These are phyloP conservation scores for Ramaria sp. DNA, from an alignment of 768 basidiomycete species.

Conservation along the genomic window DNA sequence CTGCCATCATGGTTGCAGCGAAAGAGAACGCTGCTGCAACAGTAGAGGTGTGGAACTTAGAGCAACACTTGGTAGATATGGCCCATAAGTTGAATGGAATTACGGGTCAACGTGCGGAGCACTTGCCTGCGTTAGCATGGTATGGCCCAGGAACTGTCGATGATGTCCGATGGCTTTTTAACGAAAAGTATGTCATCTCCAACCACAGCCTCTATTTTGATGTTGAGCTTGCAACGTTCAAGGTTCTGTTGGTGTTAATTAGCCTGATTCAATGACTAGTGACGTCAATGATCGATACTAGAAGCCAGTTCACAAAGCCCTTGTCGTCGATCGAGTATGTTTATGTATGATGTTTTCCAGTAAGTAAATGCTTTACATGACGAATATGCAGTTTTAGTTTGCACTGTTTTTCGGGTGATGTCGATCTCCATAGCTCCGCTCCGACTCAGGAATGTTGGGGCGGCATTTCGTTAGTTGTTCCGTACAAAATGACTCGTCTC, in stretches of 20 bases:
- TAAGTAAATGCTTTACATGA: no score
- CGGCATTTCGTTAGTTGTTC: no score
- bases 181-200: constrained; percentile 31
- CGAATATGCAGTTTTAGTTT: no score
- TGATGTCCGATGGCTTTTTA: constrained; percentile 34
- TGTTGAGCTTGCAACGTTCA: not conserved
- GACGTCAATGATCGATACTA: no score
- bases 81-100: constrained; percentile 22
- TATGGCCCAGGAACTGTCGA: constrained; percentile 29
- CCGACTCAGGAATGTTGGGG: no score
- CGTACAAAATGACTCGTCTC: no score
- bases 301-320: no score
- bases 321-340: no score
- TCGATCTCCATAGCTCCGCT: no score
- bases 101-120: constrained; percentile 25
- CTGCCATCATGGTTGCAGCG: constrained; percentile 25
- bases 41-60: constrained; percentile 41
- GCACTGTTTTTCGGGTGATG: no score
- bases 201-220: not conserved
- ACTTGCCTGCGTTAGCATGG: constrained; percentile 38
- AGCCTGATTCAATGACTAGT: not conserved
- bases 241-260: constrained; percentile 35
- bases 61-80: constrained; percentile 20
- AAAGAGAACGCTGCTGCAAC: constrained; percentile 22
- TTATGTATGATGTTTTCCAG: no score